A percentile compares a stretch with the other conserved stretches of the same genome.
Conservation (phyloP, 129 eudicot genomes). For the Ambrosia artemisiifolia region DNA sequence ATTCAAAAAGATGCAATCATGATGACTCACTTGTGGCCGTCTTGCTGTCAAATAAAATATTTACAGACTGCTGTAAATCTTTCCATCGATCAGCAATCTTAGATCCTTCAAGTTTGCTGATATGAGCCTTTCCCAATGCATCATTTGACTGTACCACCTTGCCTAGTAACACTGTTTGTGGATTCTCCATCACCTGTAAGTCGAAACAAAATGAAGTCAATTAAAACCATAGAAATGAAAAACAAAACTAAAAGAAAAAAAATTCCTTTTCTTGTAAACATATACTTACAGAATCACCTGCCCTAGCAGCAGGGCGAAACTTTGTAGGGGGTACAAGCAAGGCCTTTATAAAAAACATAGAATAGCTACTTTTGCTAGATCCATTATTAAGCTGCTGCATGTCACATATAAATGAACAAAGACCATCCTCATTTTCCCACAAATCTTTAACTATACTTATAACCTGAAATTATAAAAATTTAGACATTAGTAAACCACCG, state of each 20-base stretch:
- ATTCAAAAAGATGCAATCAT: constrained; percentile 8
- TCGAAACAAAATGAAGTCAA: constrained; percentile 9
- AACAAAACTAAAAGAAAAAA: neutral
- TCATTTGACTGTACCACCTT: constrained; percentile 67
- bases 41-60: constrained; percentile 73
- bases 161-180: constrained; percentile 63
- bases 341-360: constrained; percentile 73
- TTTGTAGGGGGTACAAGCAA: constrained; percentile 83
- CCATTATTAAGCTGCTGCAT: constrained; percentile 40
- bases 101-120: constrained; percentile 44
- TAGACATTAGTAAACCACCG: neutral
- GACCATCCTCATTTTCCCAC: constrained; percentile 75
- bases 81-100: constrained; percentile 63
- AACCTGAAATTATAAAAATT: constrained; percentile 46
- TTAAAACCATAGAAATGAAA: neutral
- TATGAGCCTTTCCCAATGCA: constrained; percentile 56
- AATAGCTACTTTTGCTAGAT: constrained; percentile 40
- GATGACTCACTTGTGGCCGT: constrained; percentile 59
- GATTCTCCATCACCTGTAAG: constrained; percentile 78
- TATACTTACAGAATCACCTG: constrained; percentile 79
- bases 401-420: constrained; percentile 66
- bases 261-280: neutral
- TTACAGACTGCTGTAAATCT: constrained; percentile 85
- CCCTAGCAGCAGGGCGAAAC: constrained; percentile 77
- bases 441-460: constrained; percentile 44